Evolutionary conservation across 805 yeast species (phyloP).

Genomic region (Lipomyces japonicus): DNA sequence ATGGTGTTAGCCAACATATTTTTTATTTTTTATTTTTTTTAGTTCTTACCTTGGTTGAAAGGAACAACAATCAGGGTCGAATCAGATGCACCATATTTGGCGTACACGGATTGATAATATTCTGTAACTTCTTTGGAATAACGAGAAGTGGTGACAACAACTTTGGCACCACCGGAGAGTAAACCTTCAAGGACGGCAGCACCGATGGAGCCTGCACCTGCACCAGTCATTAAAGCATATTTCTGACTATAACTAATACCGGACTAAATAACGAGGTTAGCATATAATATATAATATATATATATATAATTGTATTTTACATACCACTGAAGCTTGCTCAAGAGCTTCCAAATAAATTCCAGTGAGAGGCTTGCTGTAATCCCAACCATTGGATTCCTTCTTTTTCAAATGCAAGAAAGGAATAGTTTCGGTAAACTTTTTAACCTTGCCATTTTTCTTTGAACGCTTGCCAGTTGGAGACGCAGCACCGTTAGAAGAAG

Average conservation of each 20-base stretch:
- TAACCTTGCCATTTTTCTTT: constrained; percentile 29
- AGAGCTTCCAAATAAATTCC: constrained; percentile 80
- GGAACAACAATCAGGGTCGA: constrained; percentile 94
- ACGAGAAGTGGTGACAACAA: constrained; percentile 92
- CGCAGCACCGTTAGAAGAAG: constrained; percentile 6
- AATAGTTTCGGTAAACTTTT: constrained; percentile 56
- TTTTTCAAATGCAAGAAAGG: constrained; percentile 92
- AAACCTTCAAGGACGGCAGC: constrained; percentile 94
- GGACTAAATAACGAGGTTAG: constrained; percentile 35
- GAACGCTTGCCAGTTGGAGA: constrained; percentile 28
- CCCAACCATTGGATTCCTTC: constrained; percentile 76
- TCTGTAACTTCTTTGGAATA: constrained; percentile 93
- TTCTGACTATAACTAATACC: constrained; percentile 89
- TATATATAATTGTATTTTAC: not conserved
- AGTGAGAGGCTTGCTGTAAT: constrained; percentile 74
- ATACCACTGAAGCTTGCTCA: constrained; percentile 81
- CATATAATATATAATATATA: not conserved
- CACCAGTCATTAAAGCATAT: constrained; percentile 91
- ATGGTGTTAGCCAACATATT: not conserved
- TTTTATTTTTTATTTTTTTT: not conserved
- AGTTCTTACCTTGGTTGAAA: constrained; percentile 74
- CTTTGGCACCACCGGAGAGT: constrained; percentile 96
- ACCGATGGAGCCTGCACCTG: constrained; percentile 98
- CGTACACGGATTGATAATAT: constrained; percentile 88
- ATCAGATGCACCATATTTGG: constrained; percentile 89